Base-by-base conservation (phyloP, 148 eudicot genomes). In the Vaccinium vitisidaea region DNA sequence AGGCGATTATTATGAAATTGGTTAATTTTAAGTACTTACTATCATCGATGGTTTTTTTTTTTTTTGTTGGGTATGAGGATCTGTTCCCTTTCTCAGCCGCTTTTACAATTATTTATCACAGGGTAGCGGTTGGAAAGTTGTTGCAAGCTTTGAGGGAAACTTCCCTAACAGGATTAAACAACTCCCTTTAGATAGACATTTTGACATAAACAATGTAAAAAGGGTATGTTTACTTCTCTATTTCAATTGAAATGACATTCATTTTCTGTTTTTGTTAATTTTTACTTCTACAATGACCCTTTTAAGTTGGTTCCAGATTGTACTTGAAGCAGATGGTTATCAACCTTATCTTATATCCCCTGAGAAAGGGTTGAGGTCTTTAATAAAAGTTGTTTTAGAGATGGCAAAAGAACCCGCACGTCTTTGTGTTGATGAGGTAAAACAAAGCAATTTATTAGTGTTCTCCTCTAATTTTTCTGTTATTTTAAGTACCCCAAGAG, bases 311-410 rank as follows among this genome's bases (percentile, higher is more conserved):
- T 65, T 8, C 73, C 92, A 97, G 99, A 91, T 97, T 88, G 99
- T 97, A 77, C 91, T 97, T 46, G 98, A 97, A 95, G 99, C 99
- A 86, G 99, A 97, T 89, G 99, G 99, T 89, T 97, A 97, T 88
- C 99, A 97, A 84, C 99, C 99, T 75, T 95, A 97, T 85, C 98
- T 97, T 87, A 95, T 97, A 85, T 97, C 99, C 87, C 99, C 99
- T 27, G 99, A 97, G 86, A 97, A 97, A 88, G 99, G 99, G 55
- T 88, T 97, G 84, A 90, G 99, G 85, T 97, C 99, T 84, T 89
- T 97, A 80, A 95, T 97, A 84, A 95, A 92, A 88, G 89, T 85
- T 88, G 98, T 95, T 73, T 88, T 97, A 80, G 99, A 97, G 87
- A 86, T 95, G 90, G 99, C 99, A 48, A 97, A 97, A 88, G 99